Base-by-base conservation (phyloP, 2,329 filamentous ascomycete species). In the Lachnellula cervina region DNA sequence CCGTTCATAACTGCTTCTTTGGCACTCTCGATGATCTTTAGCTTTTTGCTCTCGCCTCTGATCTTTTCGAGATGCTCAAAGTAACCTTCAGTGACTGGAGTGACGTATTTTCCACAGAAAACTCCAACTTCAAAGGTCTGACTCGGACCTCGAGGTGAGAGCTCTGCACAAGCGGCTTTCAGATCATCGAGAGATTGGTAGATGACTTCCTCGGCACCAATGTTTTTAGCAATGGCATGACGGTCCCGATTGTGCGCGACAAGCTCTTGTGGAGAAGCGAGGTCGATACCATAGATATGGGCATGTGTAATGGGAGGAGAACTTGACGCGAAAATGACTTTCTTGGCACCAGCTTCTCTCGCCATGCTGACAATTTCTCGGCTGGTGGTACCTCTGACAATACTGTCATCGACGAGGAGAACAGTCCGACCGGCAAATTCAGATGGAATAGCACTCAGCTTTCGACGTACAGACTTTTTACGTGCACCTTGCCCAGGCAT, bases 21-120 rank as follows among this genome's bases (percentile, higher is more conserved):
- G 4, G 85, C 86, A 46, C 76, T 80, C 64, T 87, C 81, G 60
- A 87, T 72, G 17, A 84, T 78, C 71, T 88, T 88, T 60, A 82
- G 70, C 72, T 88, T 88, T 60, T 80, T 77, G 59, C 82, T 86
- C 70, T 89, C 85, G 47, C 87, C 88, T 52, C 89, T 80, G 17
- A 91, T 73, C 56, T 80, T 76, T 72, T 89, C 86, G 5, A 95
- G 77, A 66, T 90, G 89, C 62, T 89, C 83, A 64, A 97, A 94
- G 74, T 97, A 97, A 38, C 81, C 85, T 6, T 85, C 80, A 1
- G 87, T 82, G 1, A 97, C 88, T 0, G 84, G 83, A 0, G 93
- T 97, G 59, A 89, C 79, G 72, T 97, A 97, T 61, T 85, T 83
- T 46, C 93, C 93, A 68, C 86, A 90, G 75, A 97, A 97, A 8